phyloP scores from a whole-genome alignment of 1,139 yeast genomes.

The Debaryomycetaceae sp. region DNA sequence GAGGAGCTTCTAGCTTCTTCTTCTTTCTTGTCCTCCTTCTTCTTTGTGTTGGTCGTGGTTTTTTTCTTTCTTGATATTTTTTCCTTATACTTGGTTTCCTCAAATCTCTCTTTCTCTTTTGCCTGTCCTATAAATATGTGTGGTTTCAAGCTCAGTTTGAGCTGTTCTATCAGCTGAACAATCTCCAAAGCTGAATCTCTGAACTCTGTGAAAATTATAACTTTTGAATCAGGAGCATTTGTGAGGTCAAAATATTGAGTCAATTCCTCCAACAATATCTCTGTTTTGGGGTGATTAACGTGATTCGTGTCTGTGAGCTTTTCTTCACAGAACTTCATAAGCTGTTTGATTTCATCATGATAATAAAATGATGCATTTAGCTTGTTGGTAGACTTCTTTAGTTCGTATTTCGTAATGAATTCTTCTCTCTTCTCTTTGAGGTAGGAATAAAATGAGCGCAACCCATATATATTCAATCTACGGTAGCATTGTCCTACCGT shows the following conservation, averaged over 20 bases:
- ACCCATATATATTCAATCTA: constrained; percentile 76
- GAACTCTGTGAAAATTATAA: constrained; percentile 81
- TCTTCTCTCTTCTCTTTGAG: constrained; percentile 57
- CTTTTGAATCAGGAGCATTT: constrained; percentile 53
- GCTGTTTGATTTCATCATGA: constrained; percentile 42
- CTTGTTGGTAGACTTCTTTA: constrained; percentile 53
- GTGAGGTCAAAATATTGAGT: constrained; percentile 47
- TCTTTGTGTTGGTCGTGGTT: constrained; percentile 15
- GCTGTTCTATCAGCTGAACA: constrained; percentile 57
- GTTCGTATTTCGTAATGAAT: constrained; percentile 54
- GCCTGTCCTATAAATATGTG: constrained; percentile 91
- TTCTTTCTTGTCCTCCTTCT: constrained; percentile 16
- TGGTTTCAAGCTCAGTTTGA: constrained; percentile 48
- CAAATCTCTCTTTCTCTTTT: constrained; percentile 57
- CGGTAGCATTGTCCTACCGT: constrained; percentile 73
- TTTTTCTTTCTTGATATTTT: constrained; percentile 31
- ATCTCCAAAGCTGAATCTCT: constrained; percentile 90
- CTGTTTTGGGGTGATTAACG: constrained; percentile 76
- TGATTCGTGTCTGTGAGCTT: constrained; percentile 38
- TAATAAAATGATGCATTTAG: constrained; percentile 58
- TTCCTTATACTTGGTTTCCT: constrained; percentile 43
- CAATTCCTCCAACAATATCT: constrained; percentile 56
- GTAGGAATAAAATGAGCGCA: constrained; percentile 68
- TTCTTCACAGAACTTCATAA: constrained; percentile 45
- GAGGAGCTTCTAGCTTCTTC: constrained; percentile 10